Base-by-base conservation (phyloP, 768 basidiomycete species). In the Russula sp. region DNA sequence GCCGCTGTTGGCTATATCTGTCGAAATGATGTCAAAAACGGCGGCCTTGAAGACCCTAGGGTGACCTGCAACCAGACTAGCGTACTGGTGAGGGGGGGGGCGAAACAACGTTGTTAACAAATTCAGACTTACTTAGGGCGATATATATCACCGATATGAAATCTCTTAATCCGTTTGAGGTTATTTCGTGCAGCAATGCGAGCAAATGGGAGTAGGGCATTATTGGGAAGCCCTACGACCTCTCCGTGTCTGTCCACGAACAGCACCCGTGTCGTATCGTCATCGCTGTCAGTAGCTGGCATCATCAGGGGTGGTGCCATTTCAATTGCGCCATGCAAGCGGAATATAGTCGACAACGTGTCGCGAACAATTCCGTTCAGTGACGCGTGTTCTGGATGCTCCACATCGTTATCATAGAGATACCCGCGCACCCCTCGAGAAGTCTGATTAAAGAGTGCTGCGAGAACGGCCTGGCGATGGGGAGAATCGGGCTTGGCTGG, bases 321-420 rank as follows among this genome's bases (percentile, higher is more conserved):
- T 66, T 94, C 85, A 1, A 96, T 84, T 3, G 95, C 94, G 6
- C 95, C 95, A 70, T 95, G 95, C 5, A 95, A 79, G 42, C 87
- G 84, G 73, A 96, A 95, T 18, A 94, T 85, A 2, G 86, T 77
- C 3, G 82, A 78, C 5, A 97, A 76, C 18, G 85, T 84, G 54
- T 94, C 90, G 65, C 88, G 81, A 6, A 95, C 90, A 4, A 87
- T 84, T 11, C 84, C 82, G 68, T 85, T 88, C 67, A 95, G 72
- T 22, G 84, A 79, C 7, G 85, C 78, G 73, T 91, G 82, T 70
- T 90, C 87, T 5, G 87, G 84, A 22, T 83, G 74, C 66, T 87
- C 85, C 6, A 80, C 77, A 61, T 88, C 85, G 48, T 79, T 75
- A 65, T 94, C 91, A 68, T 94, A 96, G 31, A 91, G 77, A 66